These are phyloP conservation scores for Venturiaceae sp. DNA, from an alignment of 2,329 filamentous ascomycete genomes.

Conservation along the genomic window DNA sequence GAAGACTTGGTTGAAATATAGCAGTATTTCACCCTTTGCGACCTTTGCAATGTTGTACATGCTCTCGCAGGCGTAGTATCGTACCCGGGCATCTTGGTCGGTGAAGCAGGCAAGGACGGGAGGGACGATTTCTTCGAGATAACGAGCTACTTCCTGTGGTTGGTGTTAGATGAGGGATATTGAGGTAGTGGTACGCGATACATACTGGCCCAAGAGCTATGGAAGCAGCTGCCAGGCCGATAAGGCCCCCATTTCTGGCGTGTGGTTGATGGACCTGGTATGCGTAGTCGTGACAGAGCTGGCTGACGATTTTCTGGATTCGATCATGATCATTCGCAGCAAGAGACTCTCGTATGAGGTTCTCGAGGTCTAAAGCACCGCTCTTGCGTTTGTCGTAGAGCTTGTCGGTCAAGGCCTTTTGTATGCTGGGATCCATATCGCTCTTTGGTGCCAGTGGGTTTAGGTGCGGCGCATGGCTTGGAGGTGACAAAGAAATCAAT, in stretches of 20 bases:
- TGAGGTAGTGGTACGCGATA: background rate
- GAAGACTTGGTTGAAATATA: constrained; percentile 98
- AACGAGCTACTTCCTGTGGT: constrained; percentile 75
- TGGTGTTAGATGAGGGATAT: constrained; percentile 7
- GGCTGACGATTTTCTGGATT: constrained; percentile 82
- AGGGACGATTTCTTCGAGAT: constrained; percentile 87
- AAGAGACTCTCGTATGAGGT: constrained; percentile 76
- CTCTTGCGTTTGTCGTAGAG: constrained; percentile 97
- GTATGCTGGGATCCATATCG: constrained; percentile 77
- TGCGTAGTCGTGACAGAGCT: constrained; percentile 95
- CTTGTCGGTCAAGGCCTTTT: constrained; percentile 91
- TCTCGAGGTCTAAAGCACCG: constrained; percentile 91
- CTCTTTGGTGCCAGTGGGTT: background rate
- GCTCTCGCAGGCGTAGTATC: constrained; percentile 97
- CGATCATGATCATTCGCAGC: constrained; percentile 65
- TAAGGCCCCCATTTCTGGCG: constrained; percentile 90
- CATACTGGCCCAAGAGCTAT: constrained; percentile 87
- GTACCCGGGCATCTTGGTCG: constrained; percentile 92
- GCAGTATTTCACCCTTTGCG: constrained; percentile 90
- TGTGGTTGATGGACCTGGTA: constrained; percentile 96
- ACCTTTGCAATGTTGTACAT: constrained; percentile 99
- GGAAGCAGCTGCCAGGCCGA: constrained; percentile 87
- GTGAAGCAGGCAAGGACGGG: constrained; percentile 96
- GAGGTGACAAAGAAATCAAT: background rate
- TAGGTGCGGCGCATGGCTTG: background rate